Base-by-base conservation (phyloP, 805 yeast genomes). In the Wickerhamomyces strasburgensis region DNA sequence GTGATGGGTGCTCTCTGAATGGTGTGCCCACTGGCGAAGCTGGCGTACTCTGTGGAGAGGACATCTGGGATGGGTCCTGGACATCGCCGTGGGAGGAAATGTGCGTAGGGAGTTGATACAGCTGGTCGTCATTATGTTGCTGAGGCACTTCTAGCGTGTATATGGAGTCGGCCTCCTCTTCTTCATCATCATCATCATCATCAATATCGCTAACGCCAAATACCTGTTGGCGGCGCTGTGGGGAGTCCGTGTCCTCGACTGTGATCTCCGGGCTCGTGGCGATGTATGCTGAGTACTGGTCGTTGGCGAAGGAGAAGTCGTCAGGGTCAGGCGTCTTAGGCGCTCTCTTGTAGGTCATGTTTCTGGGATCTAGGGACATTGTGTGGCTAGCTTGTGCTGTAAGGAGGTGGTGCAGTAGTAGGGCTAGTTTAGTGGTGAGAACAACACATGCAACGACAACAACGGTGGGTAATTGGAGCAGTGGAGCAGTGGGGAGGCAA, bases 311-410 rank as follows among this genome's bases (percentile, higher is more conserved):
- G 27, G 46, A 34, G 41, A 39, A 47, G 5, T 34, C 42, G 28
- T 47, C 37, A 14, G 44, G 44, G 29, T 44, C 51, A 5, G 51
- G 46, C 1, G 52, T 42, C 16, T 25, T 38, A 14, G 51, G 48
- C 19, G 26, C 38, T 18, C 32, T 25, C 31, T 19, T 15, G 32
- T 43, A 38, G 19, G 36, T 35, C 26, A 32, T 29, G 17, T 40
- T 44, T 35, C 51, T 47, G 8, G 57, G 55, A 26, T 52, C 57
- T 15, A 50, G 41, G 14, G 52, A 33, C 57, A 52, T 50, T 15
- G 25, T 21, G 25, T n/a, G n/a, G n/a, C n/a, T n/a, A n/a, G n/a
- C n/a, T 4, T 32, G 23, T 38, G 5, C 5, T n/a, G 18, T n/a
- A 14, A 8, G n/a, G 11, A 13, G 15, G 14, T 11, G 3, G 29